Conservation (phyloP, 768 basidiomycete genomes). For the Boletus rex-veris region DNA sequence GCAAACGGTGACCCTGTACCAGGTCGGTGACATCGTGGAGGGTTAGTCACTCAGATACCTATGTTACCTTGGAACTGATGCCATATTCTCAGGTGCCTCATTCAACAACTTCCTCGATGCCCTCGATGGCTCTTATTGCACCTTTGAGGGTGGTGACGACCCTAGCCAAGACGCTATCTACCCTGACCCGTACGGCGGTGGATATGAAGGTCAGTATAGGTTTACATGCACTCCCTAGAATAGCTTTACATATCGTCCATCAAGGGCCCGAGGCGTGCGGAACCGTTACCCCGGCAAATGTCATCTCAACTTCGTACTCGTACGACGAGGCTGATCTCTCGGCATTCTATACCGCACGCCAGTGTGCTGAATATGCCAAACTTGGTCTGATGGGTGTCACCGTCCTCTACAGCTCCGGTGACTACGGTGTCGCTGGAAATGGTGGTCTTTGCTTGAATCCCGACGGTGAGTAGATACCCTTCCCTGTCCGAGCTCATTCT, state of each 20-base stretch:
- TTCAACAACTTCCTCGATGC: conserved; percentile 37
- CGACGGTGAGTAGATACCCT: no score
- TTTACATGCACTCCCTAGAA: not conserved
- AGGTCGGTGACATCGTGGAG: conserved; percentile 25
- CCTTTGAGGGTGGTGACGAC: conserved; percentile 35
- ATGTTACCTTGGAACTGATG: no score
- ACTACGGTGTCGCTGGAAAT: conserved; percentile 42
- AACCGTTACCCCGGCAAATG: conserved; percentile 31
- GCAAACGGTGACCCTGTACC: conserved; percentile 33
- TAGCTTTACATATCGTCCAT: not conserved
- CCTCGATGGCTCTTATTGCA: conserved; percentile 33
- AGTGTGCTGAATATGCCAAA: conserved; percentile 47
- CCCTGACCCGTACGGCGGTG: conserved; percentile 22
- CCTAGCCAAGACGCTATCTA: conserved; percentile 25
- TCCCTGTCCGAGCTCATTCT: no score
- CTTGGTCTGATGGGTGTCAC: conserved; percentile 41
- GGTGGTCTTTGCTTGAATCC: not conserved
- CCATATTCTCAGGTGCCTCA: conserved; percentile 19
- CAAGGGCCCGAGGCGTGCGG: conserved; percentile 37
- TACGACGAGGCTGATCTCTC: conserved; percentile 37
- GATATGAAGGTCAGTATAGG: conserved; percentile 18
- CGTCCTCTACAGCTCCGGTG: conserved; percentile 43
- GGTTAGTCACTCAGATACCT: no score
- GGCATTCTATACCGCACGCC: conserved; percentile 36
- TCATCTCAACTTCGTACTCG: conserved; percentile 42